Evolutionary conservation across 805 yeast species (phyloP).

Genomic region (Lachancea sp.): DNA sequence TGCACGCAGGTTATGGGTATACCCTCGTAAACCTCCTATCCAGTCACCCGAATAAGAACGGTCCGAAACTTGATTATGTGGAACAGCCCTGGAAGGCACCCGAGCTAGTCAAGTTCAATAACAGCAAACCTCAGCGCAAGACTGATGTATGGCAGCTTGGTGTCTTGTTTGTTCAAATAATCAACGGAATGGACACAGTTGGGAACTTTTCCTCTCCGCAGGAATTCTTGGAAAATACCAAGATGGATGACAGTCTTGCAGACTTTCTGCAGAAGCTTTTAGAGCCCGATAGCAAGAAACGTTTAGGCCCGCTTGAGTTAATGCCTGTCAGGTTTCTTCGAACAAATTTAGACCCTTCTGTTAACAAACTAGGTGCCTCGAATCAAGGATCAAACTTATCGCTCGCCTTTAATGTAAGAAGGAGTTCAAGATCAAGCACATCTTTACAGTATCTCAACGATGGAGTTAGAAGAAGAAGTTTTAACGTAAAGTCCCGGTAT

Average conservation of each 20-base stretch:
- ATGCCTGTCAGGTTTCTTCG: constrained; percentile 79
- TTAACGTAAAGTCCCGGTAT: constrained; percentile 35
- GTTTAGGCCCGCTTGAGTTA: constrained; percentile 80
- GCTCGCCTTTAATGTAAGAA: not conserved
- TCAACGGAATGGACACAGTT: constrained; percentile 52
- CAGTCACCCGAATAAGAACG: constrained; percentile 33
- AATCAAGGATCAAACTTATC: constrained; percentile 10
- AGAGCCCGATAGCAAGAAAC: constrained; percentile 54
- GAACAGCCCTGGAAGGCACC: constrained; percentile 68
- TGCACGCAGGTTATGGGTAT: constrained; percentile 55
- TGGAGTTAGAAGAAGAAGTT: constrained; percentile 35
- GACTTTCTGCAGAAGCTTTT: constrained; percentile 66
- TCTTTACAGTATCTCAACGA: constrained; percentile 1
- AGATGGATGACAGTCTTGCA: constrained; percentile 50
- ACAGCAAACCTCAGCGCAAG: constrained; percentile 56
- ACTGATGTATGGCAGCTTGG: constrained; percentile 95
- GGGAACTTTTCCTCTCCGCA: constrained; percentile 53
- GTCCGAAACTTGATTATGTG: constrained; percentile 18
- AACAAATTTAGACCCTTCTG: constrained; percentile 47
- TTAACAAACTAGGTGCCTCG: constrained; percentile 22
- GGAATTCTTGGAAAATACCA: constrained; percentile 48
- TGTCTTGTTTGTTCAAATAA: constrained; percentile 59
- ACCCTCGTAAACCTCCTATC: constrained; percentile 38
- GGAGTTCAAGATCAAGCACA: constrained; percentile 2
- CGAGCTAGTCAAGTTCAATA: constrained; percentile 42